Conservation (phyloP, 495 filamentous ascomycete species). For the Lasiosphaeriaceae sp. region DNA sequence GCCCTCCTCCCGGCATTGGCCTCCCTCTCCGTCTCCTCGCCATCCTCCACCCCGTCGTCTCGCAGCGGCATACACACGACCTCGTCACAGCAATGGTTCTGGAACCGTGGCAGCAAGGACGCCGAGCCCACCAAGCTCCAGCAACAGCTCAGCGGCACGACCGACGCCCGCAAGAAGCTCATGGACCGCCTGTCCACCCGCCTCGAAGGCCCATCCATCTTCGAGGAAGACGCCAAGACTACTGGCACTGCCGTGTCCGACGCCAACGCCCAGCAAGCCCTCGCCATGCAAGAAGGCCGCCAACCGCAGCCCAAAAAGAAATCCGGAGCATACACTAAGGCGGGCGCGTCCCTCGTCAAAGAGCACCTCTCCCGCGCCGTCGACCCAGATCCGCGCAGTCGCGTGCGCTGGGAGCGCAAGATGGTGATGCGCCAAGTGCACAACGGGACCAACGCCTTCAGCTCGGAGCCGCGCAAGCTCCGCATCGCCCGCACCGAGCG, state of each 20-base stretch:
- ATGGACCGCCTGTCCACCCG: constrained; percentile 22
- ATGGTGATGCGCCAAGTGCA: constrained; percentile 71
- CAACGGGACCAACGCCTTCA: constrained; percentile 42
- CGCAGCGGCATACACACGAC: constrained; percentile 28
- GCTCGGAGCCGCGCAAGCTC: constrained; percentile 59
- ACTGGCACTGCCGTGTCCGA: neutral
- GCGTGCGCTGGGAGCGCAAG: constrained; percentile 74
- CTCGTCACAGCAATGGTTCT: constrained; percentile 30
- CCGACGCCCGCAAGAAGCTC: constrained; percentile 28
- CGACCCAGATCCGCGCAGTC: constrained; percentile 64
- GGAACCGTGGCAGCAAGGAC: constrained; percentile 15
- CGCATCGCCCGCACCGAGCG: constrained; percentile 71
- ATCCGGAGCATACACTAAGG: neutral
- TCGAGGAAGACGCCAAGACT: constrained; percentile 48
- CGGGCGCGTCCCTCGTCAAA: constrained; percentile 28
- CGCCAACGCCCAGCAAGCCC: too few relatives aligned
- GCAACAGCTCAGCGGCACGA: constrained; percentile 13
- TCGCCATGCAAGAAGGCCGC: constrained; percentile 6
- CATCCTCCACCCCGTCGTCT: constrained; percentile 5
- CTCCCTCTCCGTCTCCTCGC: constrained; percentile 17
- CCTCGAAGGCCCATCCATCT: constrained; percentile 53
- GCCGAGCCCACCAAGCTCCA: neutral
- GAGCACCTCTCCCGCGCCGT: constrained; percentile 52
- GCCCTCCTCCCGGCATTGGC: constrained; percentile 23
- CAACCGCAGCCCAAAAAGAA: constrained; percentile 2